phyloP scores from a whole-genome alignment of 805 yeast species.

The Candida berthetii region DNA sequence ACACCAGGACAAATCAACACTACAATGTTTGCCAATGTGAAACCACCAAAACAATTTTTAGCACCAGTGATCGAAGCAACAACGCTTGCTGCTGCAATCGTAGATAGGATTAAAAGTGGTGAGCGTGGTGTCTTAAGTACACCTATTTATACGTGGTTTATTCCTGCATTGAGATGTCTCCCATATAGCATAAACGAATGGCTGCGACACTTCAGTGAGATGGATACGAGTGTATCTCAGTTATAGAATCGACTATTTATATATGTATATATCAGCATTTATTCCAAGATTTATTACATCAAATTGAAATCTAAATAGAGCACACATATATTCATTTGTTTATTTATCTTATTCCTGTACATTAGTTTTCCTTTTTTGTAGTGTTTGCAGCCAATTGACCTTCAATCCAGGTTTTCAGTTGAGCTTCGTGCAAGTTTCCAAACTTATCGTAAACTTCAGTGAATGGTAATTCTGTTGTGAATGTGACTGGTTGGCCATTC shows the following conservation, averaged over 20 bases:
- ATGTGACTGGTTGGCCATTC: conserved; percentile 7
- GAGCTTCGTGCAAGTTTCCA: conserved; percentile 35
- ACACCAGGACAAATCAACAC: conserved; percentile 86
- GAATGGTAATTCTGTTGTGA: conserved; percentile 13
- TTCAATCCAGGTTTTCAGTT: conserved; percentile 34
- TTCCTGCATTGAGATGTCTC: conserved; percentile 61
- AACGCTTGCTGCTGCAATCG: conserved; percentile 50
- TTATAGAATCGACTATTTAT: not conserved
- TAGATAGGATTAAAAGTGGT: conserved; percentile 52
- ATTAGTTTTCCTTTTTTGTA: conserved; percentile 31
- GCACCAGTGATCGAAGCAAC: conserved; percentile 73
- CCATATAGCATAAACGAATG: conserved; percentile 50
- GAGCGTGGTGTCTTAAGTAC: conserved; percentile 61
- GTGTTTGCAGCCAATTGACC: conserved; percentile 27
- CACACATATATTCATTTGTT: no score
- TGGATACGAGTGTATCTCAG: conserved; percentile 39
- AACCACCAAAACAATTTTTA: conserved; percentile 63
- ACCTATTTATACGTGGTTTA: conserved; percentile 68
- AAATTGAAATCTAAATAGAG: no score
- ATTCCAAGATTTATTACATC: no score
- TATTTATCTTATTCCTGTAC: conserved; percentile 9
- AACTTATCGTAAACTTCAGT: conserved; percentile 30
- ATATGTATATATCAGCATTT: no score
- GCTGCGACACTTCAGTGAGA: conserved; percentile 51
- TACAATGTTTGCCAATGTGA: conserved; percentile 64